Base-by-base conservation (phyloP, 192 early-diverging fungal genomes). In the Chytriomyces sp. region DNA sequence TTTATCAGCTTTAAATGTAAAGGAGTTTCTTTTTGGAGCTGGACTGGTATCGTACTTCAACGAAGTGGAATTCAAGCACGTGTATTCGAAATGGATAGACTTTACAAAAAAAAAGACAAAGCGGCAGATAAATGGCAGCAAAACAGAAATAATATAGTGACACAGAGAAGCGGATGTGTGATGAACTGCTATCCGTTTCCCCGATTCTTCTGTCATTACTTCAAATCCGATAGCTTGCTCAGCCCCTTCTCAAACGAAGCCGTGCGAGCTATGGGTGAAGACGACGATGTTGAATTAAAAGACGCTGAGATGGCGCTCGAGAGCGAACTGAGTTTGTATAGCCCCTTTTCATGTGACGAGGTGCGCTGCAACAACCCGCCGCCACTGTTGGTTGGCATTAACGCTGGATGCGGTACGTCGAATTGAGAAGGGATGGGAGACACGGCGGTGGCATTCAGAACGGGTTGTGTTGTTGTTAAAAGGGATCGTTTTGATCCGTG, bases 211-310 rank as follows among this genome's bases (percentile, higher is more conserved):
- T n/a, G n/a, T n/a, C n/a, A n/a, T n/a, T n/a, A n/a, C n/a, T n/a
- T n/a, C n/a, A n/a, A n/a, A n/a, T n/a, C n/a, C 52, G 14, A 30
- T 39, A 68, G 56, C 22, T 55, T 55, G 66, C 40, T 52, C 34
- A 68, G 56, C 6, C 66, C 66, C 53, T 68, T 68, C 38, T 68
- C 66, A 54, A 68, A 54, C 1, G 66, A 68, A 32, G 66, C 33
- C 8, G 66, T 55, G 36, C 66, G 66, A 31, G 53, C 28, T 25
- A 68, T 26, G 25, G 36, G 36, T 12, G 52, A 49, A 37, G 26
- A 2, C 38, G 33, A 32, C 25, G 25, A 37, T 32, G 33, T 12
- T n/a, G 26, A 19, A 38, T 31, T 26, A 22, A 22, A 10, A 41
- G 30, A 26, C 19, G 14, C 34, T 19, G 39, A 14, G 28, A 65